Percentiles rank a stretch among this genome's conserved stretches.
These are phyloP conservation scores for Pleurotus tuoliensis DNA, from an alignment of 768 basidiomycete genomes.

Conservation along the genomic window DNA sequence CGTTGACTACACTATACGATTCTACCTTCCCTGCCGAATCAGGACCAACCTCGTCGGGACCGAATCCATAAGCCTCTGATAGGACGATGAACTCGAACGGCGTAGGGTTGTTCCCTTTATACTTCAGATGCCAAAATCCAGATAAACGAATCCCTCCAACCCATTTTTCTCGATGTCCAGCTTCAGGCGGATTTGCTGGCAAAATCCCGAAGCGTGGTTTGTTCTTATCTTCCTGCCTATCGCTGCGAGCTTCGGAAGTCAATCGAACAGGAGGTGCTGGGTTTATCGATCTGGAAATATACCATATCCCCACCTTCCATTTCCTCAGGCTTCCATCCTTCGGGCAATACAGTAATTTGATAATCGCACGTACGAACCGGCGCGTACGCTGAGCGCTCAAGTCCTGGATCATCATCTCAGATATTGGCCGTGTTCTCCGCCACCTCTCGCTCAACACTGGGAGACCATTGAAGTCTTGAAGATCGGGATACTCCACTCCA, in stretches of 20 bases:
- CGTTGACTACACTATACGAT: background rate
- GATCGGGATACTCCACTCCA: background rate
- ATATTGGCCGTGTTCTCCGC: constrained; percentile 1
- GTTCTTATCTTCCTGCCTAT: background rate
- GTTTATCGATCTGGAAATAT: background rate
- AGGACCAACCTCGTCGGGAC: background rate
- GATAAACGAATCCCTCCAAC: background rate
- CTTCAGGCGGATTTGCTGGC: background rate
- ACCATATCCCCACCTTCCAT: background rate
- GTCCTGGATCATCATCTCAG: background rate
- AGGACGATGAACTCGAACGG: background rate
- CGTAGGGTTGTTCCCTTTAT: background rate
- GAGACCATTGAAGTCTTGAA: constrained; percentile 1
- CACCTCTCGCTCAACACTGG: background rate
- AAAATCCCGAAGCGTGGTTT: background rate
- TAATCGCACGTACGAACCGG: background rate
- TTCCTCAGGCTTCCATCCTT: background rate
- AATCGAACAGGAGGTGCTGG: background rate
- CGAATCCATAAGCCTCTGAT: constrained; percentile 1
- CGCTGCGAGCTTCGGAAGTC: background rate
- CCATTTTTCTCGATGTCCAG: background rate
- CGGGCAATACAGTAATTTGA: background rate
- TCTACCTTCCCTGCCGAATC: background rate
- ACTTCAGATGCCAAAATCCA: background rate
- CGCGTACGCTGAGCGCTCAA: background rate